Percentiles rank a stretch among this genome's conserved stretches.
Conservation (phyloP, 2,329 filamentous ascomycete species). For the Paracorniculantispora psalliotae region DNA sequence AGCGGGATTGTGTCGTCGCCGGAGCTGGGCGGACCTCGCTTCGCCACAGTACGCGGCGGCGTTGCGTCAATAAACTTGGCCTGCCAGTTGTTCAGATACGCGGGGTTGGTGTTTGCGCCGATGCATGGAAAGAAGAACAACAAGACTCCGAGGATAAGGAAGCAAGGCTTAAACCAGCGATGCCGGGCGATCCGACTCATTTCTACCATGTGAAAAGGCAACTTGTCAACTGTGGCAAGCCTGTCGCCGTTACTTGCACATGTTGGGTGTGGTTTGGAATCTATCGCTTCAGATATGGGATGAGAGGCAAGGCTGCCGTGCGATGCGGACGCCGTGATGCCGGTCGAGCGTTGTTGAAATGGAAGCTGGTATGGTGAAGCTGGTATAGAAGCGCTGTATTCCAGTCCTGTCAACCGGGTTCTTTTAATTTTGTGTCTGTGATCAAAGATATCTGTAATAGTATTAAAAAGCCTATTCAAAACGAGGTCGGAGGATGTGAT, state of each 20-base stretch:
- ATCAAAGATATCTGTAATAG: neutral
- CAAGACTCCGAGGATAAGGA: neutral
- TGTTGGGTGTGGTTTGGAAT: no score
- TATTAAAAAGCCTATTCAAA: neutral
- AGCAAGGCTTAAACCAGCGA: neutral
- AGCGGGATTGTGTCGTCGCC: constrained; percentile 49
- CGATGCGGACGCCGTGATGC: no score
- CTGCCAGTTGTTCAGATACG: constrained; percentile 18
- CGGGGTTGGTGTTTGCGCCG: neutral
- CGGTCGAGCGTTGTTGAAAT: no score
- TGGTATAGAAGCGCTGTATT: no score
- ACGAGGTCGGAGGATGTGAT: neutral
- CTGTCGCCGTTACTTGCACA: neutral
- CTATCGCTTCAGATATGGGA: no score
- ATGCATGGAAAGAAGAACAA: neutral
- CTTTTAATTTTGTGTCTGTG: no score
- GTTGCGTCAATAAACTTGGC: constrained; percentile 23
- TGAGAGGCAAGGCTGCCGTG: no score
- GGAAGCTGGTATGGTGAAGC: no score
- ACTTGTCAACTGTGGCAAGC: neutral
- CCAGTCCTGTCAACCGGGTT: no score
- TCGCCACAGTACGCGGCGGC: constrained; percentile 22
- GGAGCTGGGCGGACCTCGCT: constrained; percentile 28
- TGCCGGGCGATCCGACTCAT: neutral
- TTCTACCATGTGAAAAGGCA: neutral